These are phyloP conservation scores for Solanum habrochaites DNA, from an alignment of 257 asterid species.

Conservation along the genomic window DNA sequence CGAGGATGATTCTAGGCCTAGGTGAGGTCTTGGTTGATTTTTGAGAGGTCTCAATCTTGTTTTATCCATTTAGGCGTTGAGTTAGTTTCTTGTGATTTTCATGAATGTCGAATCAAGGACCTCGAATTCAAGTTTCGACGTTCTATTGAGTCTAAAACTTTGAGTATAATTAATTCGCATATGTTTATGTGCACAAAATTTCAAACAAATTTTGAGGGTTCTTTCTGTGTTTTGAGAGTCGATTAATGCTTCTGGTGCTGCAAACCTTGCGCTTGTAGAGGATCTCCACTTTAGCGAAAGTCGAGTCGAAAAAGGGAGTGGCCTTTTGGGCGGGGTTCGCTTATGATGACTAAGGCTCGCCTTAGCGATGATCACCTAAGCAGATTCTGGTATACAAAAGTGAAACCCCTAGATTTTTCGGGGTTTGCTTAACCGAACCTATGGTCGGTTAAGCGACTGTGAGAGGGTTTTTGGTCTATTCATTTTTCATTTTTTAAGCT, in stretches of 20 bases:
- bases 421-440: background rate
- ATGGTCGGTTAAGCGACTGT: background rate
- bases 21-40: background rate
- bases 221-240: background rate
- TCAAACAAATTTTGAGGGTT: background rate
- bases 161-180: background rate
- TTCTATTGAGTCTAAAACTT: background rate
- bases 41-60: background rate
- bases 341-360: too few relatives aligned
- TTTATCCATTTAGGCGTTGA: background rate
- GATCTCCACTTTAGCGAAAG: background rate
- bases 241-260: background rate
- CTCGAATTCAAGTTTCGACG: background rate
- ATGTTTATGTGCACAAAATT: too few relatives aligned
- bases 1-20: background rate
- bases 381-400: too few relatives aligned
- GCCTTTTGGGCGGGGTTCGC: background rate
- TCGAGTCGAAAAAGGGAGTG: background rate
- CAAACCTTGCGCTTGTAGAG: background rate
- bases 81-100: background rate
- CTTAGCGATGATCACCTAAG: too few relatives aligned
- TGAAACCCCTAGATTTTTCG: background rate
- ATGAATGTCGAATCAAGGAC: background rate
- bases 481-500: background rate
- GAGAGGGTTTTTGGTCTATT: background rate